phyloP scores from a whole-genome alignment of 2,329 filamentous ascomycete species.

The Aphanoascus verrucosus region DNA sequence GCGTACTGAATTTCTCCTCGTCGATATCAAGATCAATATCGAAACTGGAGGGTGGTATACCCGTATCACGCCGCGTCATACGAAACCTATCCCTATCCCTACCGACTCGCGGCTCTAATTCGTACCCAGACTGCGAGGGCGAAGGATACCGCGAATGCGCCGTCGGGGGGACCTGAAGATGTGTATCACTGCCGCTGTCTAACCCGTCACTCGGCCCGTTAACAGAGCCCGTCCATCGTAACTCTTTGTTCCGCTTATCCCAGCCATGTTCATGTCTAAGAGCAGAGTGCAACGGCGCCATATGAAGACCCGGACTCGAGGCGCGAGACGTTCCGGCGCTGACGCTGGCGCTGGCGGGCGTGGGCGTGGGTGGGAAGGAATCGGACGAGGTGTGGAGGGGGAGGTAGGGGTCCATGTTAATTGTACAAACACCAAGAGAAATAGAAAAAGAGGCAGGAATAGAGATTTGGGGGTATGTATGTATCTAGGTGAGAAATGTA shows the following conservation, averaged over 20 bases:
- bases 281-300: slow-evolving; percentile 2
- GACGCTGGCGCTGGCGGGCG: too few relatives aligned
- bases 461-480: too few relatives aligned
- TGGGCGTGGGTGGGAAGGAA: not conserved
- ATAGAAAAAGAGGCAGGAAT: too few relatives aligned
- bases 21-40: not conserved
- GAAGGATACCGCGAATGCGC: not conserved
- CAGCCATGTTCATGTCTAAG: not conserved
- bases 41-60: too few relatives aligned
- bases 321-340: not conserved
- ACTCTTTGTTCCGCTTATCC: not conserved
- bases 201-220: too few relatives aligned
- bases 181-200: too few relatives aligned
- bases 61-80: not conserved
- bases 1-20: not conserved
- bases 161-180: not conserved
- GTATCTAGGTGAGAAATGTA: not conserved
- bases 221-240: not conserved
- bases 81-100: not conserved
- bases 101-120: not conserved
- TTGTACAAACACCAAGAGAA: not conserved
- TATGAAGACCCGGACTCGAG: not conserved
- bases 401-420: not conserved
- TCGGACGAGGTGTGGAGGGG: not conserved
- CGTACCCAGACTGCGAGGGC: not conserved